Evolutionary conservation across 495 filamentous ascomycete species (phyloP), one percentile per base, ranked within the genome.

Genomic region (Trichoderma reesei): DNA sequence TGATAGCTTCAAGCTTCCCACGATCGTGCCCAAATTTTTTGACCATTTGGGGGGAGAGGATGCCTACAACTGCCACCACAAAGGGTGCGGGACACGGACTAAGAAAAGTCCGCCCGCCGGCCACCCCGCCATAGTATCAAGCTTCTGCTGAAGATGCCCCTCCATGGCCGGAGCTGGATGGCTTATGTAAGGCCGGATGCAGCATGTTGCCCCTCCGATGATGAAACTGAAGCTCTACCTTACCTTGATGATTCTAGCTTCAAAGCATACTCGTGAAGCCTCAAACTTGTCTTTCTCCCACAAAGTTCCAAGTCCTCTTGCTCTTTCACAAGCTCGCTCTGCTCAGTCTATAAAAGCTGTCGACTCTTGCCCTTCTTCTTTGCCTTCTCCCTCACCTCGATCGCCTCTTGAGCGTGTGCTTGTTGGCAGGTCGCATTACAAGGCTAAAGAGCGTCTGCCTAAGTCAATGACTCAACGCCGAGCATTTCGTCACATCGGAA

Each of bases 401-500:
- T n/a, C n/a, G n/a, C n/a, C n/a, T n/a, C n/a, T n/a, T n/a, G n/a
- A n/a, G n/a, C n/a, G n/a, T n/a, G n/a, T n/a, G n/a, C n/a, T n/a
- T n/a, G n/a, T n/a, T n/a, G n/a, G n/a, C n/a, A n/a, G n/a, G n/a
- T n/a, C n/a, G n/a, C n/a, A n/a, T n/a, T n/a, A 18, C n/a, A 48
- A 18, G 8, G 16, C 44, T n/a, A 46, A 46, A 16, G 42, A 48
- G 14, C 51, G 51, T 56, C 51, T 56, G 51, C 51, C 51, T 56
- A 56, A 54, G 41, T 38, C 34, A 64, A 56, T 60, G 54, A 42
- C 20, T 67, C 61, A 64, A 63, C 65, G 67, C 65, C 70, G 72
- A 71, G 68, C 59, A 64, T 44, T 39, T 61, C 51, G 54, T 64
- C 26, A 37, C 68, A 64, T 72, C n/a, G n/a, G n/a, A 71, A 56